Percentiles rank a stretch among this genome's conserved stretches.
Evolutionary conservation across 1,284 basidiomycete genomes (phyloP).

Genomic region (Leucoagaricus sp.): DNA sequence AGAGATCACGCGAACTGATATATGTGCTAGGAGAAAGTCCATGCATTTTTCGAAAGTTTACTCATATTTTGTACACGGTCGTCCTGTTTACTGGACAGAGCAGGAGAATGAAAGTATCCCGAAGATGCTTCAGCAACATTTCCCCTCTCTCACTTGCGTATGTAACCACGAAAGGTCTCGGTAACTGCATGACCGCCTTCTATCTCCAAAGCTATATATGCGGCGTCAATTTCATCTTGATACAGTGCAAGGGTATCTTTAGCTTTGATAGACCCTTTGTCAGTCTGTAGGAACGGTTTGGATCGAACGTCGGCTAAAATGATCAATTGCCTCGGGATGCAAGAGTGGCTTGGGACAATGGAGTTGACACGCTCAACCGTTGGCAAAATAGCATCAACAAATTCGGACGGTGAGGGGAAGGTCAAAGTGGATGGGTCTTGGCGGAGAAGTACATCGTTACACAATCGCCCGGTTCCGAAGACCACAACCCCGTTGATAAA

Average conservation of each 20-base stretch:
- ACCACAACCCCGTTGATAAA: constrained; percentile 16
- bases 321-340: constrained; percentile 20
- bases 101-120: no score
- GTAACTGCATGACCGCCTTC: no score
- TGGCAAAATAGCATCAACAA: constrained; percentile 20
- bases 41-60: no score
- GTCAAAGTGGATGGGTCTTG: background rate
- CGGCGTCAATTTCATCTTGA: constrained; percentile 17
- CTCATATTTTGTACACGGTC: no score
- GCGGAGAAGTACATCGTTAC: constrained; percentile 19
- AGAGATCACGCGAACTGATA: no score
- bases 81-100: no score
- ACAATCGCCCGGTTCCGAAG: constrained; percentile 18
- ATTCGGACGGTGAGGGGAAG: constrained; percentile 6
- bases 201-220: constrained; percentile 16
- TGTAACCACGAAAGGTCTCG: no score
- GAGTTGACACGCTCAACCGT: constrained; percentile 19
- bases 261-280: constrained; percentile 18
- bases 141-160: no score
- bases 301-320: constrained; percentile 11
- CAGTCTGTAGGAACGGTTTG: constrained; percentile 17
- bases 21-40: no score
- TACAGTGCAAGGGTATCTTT: constrained; percentile 17
- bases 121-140: no score
- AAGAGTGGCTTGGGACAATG: constrained; percentile 19